Evolutionary conservation across 805 yeast species (phyloP).

Genomic region (Metschnikowia aberdeeniae): DNA sequence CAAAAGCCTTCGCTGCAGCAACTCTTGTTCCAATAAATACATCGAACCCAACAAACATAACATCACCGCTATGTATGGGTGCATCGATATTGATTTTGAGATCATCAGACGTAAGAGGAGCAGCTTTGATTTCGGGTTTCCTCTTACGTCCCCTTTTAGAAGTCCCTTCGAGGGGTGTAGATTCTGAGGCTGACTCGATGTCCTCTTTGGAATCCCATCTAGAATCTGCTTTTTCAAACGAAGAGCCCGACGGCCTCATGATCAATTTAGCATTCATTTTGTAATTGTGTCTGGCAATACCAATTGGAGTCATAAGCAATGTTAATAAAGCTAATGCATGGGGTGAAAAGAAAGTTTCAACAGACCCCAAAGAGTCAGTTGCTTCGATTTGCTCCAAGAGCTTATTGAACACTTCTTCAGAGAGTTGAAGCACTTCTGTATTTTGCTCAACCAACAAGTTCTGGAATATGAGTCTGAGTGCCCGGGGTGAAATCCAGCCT

Average conservation of each 20-base stretch:
- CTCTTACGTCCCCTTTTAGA: slow-evolving; percentile 46
- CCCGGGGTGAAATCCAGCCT: slow-evolving; percentile 74
- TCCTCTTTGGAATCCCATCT: slow-evolving; percentile 11
- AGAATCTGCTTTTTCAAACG: slow-evolving; percentile 14
- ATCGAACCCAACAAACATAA: slow-evolving; percentile 75
- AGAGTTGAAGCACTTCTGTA: slow-evolving; percentile 58
- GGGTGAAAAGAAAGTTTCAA: slow-evolving; percentile 51
- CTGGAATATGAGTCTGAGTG: slow-evolving; percentile 76
- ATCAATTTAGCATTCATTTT: slow-evolving; percentile 74
- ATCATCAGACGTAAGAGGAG: slow-evolving; percentile 51
- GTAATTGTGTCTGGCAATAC: slow-evolving; percentile 84
- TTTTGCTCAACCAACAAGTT: slow-evolving; percentile 89
- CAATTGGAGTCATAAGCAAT: slow-evolving; percentile 88
- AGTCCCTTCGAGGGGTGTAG: slow-evolving; percentile 15
- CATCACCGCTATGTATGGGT: slow-evolving; percentile 88
- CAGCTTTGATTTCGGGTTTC: slow-evolving; percentile 26
- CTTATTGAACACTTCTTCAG: slow-evolving; percentile 56
- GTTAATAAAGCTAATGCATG: slow-evolving; percentile 61
- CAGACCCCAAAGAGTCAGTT: slow-evolving; percentile 22
- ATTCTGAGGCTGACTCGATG: slow-evolving; percentile 7
- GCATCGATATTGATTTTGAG: slow-evolving; percentile 84
- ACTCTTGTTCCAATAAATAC: slow-evolving; percentile 71
- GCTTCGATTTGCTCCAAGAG: slow-evolving; percentile 46
- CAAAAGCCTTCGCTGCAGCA: slow-evolving; percentile 72
- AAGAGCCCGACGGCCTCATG: slow-evolving; percentile 72